These are phyloP conservation scores for Boletellus ananas DNA, from an alignment of 768 basidiomycete genomes.

Conservation along the genomic window DNA sequence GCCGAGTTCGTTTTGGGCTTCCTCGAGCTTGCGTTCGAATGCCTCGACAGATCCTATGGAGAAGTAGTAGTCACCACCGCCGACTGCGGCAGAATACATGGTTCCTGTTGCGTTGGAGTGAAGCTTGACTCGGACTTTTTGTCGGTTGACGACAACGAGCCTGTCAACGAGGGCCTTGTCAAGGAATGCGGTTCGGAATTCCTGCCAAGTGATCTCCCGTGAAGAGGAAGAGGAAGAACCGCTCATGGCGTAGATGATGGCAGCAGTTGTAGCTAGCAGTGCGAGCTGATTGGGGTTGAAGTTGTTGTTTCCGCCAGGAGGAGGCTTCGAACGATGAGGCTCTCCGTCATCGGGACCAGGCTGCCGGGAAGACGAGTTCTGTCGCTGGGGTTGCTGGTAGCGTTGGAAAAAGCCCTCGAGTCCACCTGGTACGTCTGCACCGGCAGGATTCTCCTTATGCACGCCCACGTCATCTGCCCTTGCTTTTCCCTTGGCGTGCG, in stretches of 20 bases:
- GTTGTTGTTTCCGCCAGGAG: conserved; percentile 40
- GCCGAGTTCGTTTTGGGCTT: conserved; percentile 87
- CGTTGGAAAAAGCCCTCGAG: conserved; percentile 80
- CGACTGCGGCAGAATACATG: conserved; percentile 61
- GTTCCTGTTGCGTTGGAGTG: conserved; percentile 85
- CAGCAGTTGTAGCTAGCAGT: conserved; percentile 54
- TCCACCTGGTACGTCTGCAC: conserved; percentile 53
- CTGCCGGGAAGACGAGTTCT: conserved; percentile 24
- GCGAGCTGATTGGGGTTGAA: conserved; percentile 57
- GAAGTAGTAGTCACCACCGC: conserved; percentile 78
- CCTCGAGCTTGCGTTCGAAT: conserved; percentile 93
- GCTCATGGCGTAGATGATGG: conserved; percentile 62
- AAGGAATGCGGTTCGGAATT: conserved; percentile 95
- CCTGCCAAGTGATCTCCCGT: conserved; percentile 99
- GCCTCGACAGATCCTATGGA: conserved; percentile 97
- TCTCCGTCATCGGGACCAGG: conserved; percentile 29
- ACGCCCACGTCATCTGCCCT: conserved; percentile 31
- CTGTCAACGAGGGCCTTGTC: conserved; percentile 95
- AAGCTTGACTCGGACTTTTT: conserved; percentile 86
- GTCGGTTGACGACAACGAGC: conserved; percentile 86
- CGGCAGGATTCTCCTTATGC: conserved; percentile 28
- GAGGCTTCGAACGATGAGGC: conserved; percentile 42
- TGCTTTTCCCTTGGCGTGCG: conserved; percentile 30
- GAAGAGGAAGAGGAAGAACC: conserved; percentile 45
- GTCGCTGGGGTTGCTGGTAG: conserved; percentile 43